Evolutionary conservation across 2,329 filamentous ascomycete species (phyloP).

Genomic region (Microcera coccophila): DNA sequence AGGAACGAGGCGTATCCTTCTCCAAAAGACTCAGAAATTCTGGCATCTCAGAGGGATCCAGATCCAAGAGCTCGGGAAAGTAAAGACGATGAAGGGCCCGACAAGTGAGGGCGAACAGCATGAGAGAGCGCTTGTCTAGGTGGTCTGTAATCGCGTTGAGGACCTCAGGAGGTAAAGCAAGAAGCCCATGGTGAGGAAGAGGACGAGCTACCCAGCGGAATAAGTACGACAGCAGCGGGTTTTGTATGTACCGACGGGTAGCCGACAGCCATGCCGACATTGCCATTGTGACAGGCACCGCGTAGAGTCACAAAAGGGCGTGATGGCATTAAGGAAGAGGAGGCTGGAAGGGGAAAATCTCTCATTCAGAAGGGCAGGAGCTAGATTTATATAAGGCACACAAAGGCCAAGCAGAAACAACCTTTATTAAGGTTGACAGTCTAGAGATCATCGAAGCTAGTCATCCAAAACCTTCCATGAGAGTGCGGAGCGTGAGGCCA

Average conservation of each 20-base stretch:
- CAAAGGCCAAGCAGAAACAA: too few species aligned
- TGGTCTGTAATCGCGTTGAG: neutral
- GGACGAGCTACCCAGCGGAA: neutral
- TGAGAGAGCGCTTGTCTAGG: neutral
- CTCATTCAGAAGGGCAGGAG: too few species aligned
- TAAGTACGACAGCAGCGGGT: neutral
- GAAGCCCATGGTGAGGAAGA: neutral
- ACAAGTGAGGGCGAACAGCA: neutral
- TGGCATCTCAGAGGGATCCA: neutral
- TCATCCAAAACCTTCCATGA: too few species aligned
- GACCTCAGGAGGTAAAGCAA: neutral
- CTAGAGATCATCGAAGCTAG: too few species aligned
- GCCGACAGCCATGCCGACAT: neutral
- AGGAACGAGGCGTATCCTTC: neutral
- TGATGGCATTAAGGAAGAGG: too few species aligned
- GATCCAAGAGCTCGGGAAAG: neutral
- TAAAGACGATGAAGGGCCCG: neutral
- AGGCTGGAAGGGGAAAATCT: too few species aligned
- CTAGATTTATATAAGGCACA: too few species aligned
- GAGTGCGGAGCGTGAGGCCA: too few species aligned
- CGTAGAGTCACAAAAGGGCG: too few species aligned
- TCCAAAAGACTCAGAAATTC: neutral
- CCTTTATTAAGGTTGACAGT: too few species aligned
- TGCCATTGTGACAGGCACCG: neutral
- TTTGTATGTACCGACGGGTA: neutral